A percentile compares a stretch with the other conserved stretches of the same genome.
Evolutionary conservation across 2,329 filamentous ascomycete species (phyloP).

Genomic region (Byssothecium circinans): DNA sequence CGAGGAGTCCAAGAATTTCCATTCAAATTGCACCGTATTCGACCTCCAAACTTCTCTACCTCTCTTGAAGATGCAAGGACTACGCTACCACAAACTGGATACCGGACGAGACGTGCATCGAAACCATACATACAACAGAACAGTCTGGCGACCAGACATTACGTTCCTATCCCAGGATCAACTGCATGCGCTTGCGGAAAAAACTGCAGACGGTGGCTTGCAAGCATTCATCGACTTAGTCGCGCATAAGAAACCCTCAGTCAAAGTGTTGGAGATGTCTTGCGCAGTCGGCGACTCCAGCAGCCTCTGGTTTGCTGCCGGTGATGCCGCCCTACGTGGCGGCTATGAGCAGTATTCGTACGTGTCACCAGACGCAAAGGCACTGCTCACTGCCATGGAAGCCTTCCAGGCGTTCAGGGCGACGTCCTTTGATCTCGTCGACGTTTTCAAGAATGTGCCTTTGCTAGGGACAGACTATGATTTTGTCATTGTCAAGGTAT

Average conservation of each 20-base stretch:
- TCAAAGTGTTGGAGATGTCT: conserved; percentile 37
- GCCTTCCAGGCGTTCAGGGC: not conserved
- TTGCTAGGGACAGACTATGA: not conserved
- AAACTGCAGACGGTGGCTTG: no score
- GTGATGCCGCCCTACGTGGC: not conserved
- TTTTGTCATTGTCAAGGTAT: conserved; percentile 1
- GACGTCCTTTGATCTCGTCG: no score
- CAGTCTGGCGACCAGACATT: conserved; percentile 5
- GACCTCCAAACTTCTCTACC: not conserved
- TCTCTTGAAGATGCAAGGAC: not conserved
- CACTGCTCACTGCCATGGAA: not conserved
- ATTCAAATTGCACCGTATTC: conserved; percentile 1
- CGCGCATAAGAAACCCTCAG: conserved; percentile 38
- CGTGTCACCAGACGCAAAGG: not conserved
- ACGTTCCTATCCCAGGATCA: conserved; percentile 14
- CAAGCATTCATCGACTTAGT: conserved; percentile 41
- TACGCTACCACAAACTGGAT: conserved; percentile 2
- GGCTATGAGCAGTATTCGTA: not conserved
- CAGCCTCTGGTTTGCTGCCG: conserved; percentile 9
- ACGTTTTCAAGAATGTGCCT: no score
- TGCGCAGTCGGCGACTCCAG: conserved; percentile 17
- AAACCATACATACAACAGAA: not conserved
- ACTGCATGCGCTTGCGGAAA: no score
- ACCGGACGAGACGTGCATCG: not conserved
- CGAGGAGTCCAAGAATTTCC: conserved; percentile 16